A percentile compares a stretch with the other conserved stretches of the same genome.
Conservation (phyloP, 78 protist genomes). For the Dictyostelium citrinum region DNA sequence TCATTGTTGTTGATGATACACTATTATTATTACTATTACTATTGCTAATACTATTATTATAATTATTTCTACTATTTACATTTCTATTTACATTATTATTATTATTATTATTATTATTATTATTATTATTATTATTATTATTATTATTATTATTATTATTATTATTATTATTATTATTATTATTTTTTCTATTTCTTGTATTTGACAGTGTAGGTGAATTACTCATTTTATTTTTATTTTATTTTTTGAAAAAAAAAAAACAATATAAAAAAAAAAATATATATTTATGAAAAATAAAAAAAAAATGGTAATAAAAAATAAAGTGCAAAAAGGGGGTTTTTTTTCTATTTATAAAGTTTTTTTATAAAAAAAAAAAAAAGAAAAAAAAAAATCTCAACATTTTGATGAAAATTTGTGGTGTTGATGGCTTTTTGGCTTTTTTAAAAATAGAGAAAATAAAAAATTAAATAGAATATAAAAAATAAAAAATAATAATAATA, state of each 20-base stretch:
- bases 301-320: not conserved
- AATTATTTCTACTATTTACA: not conserved
- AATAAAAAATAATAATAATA: too few relatives aligned
- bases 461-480: too few relatives aligned
- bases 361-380: too few relatives aligned
- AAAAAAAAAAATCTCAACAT: not conserved
- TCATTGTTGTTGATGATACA: not conserved
- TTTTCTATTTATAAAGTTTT: too few relatives aligned
- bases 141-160: not conserved
- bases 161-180: not conserved
- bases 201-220: not conserved
- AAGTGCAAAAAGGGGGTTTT: too few relatives aligned
- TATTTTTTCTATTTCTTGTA: not conserved
- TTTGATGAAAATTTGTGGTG: too few relatives aligned
- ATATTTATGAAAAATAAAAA: not conserved
- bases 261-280: not conserved
- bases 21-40: not conserved
- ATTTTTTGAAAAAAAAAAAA: not conserved
- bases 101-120: not conserved
- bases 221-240: not conserved
- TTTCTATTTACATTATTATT: not conserved
- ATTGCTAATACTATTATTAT: not conserved
- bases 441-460: too few relatives aligned
- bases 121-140: conserved; percentile 1
- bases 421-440: too few relatives aligned